phyloP scores from a whole-genome alignment of 78 protist genomes.

The Trichosphaerium sp. region DNA sequence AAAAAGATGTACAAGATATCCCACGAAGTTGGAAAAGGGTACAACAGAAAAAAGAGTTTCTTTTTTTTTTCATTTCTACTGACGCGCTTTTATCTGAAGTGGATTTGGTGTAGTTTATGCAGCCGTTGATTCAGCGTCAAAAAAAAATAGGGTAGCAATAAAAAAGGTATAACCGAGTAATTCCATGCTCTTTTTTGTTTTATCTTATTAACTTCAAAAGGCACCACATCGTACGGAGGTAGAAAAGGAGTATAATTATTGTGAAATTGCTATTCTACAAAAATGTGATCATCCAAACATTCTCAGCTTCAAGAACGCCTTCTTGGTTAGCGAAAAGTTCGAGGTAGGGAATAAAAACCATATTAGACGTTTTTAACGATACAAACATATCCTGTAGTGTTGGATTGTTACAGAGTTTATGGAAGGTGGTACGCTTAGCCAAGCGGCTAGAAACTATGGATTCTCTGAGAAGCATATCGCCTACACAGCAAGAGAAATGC shows the following conservation, averaged over 20 bases:
- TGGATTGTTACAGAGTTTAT: constrained; percentile 50
- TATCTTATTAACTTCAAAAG: too few relatives aligned
- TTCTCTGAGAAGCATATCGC: constrained; percentile 30
- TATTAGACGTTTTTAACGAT: not conserved
- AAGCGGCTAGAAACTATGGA: constrained; percentile 14
- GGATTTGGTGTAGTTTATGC: constrained; percentile 41
- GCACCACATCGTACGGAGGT: constrained; percentile 6
- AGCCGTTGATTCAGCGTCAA: constrained; percentile 8
- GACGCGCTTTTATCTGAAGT: too few relatives aligned
- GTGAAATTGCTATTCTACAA: constrained; percentile 29
- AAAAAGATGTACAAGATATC: too few relatives aligned
- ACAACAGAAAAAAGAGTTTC: too few relatives aligned
- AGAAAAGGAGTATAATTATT: constrained; percentile 26
- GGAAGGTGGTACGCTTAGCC: constrained; percentile 36
- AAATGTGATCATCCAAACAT: constrained; percentile 41
- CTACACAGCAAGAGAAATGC: constrained; percentile 2
- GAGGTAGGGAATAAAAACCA: constrained; percentile 2
- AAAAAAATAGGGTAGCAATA: constrained; percentile 18
- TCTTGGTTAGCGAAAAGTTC: constrained; percentile 22
- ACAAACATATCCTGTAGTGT: not conserved
- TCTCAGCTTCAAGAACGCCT: constrained; percentile 10
- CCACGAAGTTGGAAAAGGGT: too few relatives aligned
- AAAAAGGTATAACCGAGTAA: too few relatives aligned
- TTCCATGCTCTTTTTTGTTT: too few relatives aligned
- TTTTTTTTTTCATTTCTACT: too few relatives aligned